Evolutionary conservation across 1,284 basidiomycete species (phyloP).

Genomic region (Pyrrhoderma noxium): DNA sequence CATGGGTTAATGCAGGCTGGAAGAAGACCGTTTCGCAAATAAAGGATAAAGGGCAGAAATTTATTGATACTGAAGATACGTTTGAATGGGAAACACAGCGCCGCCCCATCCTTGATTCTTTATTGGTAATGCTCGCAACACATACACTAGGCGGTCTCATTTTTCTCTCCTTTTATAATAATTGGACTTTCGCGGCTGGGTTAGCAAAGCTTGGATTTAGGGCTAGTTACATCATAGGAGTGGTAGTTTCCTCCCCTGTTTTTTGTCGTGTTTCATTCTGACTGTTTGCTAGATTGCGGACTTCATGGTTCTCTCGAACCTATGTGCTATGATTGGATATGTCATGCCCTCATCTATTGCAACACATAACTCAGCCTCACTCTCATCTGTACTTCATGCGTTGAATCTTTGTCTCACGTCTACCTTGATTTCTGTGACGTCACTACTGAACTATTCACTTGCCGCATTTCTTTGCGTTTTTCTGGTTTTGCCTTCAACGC

Average conservation of each 20-base stretch:
- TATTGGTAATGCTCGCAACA: conserved; percentile 47
- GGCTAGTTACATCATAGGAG: conserved; percentile 1
- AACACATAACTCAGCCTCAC: conserved; percentile 27
- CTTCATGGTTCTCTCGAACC: conserved; percentile 19
- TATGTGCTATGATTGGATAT: conserved; percentile 22
- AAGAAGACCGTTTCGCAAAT: conserved; percentile 21
- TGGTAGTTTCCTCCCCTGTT: conserved; percentile 1
- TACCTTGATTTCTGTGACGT: conserved; percentile 75
- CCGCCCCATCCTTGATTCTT: conserved; percentile 43
- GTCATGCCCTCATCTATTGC: conserved; percentile 21
- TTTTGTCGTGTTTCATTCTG: neutral
- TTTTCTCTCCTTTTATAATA: conserved; percentile 39
- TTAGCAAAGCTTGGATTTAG: conserved; percentile 2
- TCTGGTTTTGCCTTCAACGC: conserved; percentile 53
- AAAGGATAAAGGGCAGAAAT: conserved; percentile 9
- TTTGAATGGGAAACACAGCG: conserved; percentile 31
- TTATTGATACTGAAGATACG: conserved; percentile 11
- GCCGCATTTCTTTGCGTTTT: conserved; percentile 60
- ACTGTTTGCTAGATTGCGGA: neutral
- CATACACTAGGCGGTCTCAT: conserved; percentile 44
- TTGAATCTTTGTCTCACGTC: conserved; percentile 73
- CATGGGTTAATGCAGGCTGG: conserved; percentile 69
- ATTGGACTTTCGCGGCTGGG: conserved; percentile 30
- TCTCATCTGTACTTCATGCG: conserved; percentile 53
- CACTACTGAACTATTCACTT: conserved; percentile 86